Evolutionary conservation across 2,329 filamentous ascomycete species (phyloP), one percentile per base, ranked within the genome.

Genomic region (Penicillium sp.): DNA sequence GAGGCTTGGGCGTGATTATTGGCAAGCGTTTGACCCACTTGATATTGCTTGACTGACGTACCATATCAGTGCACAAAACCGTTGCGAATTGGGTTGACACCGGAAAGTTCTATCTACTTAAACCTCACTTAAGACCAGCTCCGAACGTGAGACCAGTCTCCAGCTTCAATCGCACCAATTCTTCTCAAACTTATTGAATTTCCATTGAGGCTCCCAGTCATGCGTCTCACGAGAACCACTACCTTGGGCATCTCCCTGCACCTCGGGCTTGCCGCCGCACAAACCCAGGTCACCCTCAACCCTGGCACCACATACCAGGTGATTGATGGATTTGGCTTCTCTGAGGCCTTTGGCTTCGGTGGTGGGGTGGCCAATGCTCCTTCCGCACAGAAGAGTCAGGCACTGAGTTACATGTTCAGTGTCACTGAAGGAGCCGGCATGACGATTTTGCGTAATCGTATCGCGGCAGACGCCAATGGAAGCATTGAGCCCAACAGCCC

Each of bases 321-420:
- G 4, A 74, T 76, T 38, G 74, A 76, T 49, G 75, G 75, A 9
- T 77, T 77, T 50, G 75, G 75, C 27, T 67, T 75, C 49, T 76
- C 73, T 0, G 68, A 76, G 49, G 75, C 75, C 5, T 78, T 78
- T 52, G 65, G 65, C 13, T 64, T 71, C 38, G 68, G 75, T 35
- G 62, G 71, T 36, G 67, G 67, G 38, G 38, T 44, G 6, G 40
- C 47, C 9, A 43, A 39, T 13, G 39, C 43, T 3, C 38, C 45
- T 9, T 34, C 28, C 9, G 28, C 36, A 9, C 43, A 50, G n/a
- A 66, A 67, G 33, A 62, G 62, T 42, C 55, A 70, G 37, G 70
- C 66, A 0, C 66, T 79, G 0, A 73, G 78, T 48, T 63, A 69
- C 32, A 63, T 78, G 1, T 77, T 77, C 58, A 72, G 62, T 58